Conservation (phyloP, 2,329 filamentous ascomycete genomes). For the Fusarium tricinctum region DNA sequence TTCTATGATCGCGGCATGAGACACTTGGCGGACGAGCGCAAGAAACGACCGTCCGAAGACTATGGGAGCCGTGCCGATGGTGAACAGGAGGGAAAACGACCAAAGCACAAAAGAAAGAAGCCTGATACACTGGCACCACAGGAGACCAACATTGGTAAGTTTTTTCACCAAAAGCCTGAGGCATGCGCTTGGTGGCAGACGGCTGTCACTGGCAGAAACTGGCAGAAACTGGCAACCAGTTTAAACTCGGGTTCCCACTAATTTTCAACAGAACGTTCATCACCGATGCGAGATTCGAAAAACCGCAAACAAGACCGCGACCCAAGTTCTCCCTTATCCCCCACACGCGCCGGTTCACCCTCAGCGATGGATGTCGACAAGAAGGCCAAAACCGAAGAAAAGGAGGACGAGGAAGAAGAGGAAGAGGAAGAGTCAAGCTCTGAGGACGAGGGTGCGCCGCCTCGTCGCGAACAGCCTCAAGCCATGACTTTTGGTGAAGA, state of each 20-base stretch:
- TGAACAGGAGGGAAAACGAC: constrained; percentile 67
- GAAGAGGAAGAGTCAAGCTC: constrained; percentile 63
- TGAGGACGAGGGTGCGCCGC: constrained; percentile 71
- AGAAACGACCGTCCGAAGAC: constrained; percentile 72
- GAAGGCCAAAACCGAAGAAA: constrained; percentile 58
- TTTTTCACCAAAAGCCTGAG: constrained; percentile 5
- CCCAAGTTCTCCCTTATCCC: constrained; percentile 72
- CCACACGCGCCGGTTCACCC: constrained; percentile 65
- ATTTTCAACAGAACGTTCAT: constrained; percentile 63
- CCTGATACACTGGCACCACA: constrained; percentile 72
- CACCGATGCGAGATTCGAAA: constrained; percentile 67
- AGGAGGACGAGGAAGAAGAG: constrained; percentile 34
- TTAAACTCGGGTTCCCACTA: constrained; percentile 17
- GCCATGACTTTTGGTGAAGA: constrained; percentile 93
- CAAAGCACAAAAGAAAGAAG: constrained; percentile 85
- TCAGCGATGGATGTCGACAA: constrained; percentile 72
- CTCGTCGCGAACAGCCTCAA: constrained; percentile 76
- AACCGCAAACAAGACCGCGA: constrained; percentile 64
- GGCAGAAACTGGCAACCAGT: constrained; percentile 20
- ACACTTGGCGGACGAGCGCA: constrained; percentile 74
- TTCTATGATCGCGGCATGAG: constrained; percentile 82
- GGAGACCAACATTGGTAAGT: constrained; percentile 52
- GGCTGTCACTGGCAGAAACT: constrained; percentile 21
- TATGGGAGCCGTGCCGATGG: constrained; percentile 62
- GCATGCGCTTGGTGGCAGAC: constrained; percentile 1